A percentile compares a stretch with the other conserved stretches of the same genome.
Conservation (phyloP, 305 asterid genomes). For the Stenogyne calaminthoides region DNA sequence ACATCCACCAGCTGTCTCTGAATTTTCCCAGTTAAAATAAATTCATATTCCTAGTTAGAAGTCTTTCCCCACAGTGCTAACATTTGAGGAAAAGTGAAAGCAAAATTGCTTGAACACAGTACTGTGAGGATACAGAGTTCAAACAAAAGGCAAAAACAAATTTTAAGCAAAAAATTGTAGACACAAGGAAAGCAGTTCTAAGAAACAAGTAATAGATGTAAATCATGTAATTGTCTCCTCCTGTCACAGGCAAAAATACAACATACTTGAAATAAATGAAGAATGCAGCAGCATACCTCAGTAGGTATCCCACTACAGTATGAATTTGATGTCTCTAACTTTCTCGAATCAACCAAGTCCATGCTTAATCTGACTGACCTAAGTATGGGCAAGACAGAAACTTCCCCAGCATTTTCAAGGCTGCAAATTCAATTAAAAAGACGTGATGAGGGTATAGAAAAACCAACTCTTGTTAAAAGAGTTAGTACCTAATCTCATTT, state of each 20-base stretch:
- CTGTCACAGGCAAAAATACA: slow-evolving; percentile 18
- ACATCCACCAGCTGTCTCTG: not conserved
- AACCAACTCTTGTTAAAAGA: slow-evolving; percentile 5
- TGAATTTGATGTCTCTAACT: slow-evolving; percentile 39
- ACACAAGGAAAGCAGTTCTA: slow-evolving; percentile 12
- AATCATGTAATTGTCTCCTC: not conserved
- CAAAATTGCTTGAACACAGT: not conserved
- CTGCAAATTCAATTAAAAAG: slow-evolving; percentile 47
- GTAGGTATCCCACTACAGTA: slow-evolving; percentile 50
- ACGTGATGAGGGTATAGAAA: slow-evolving; percentile 23
- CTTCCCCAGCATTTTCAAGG: slow-evolving; percentile 94
- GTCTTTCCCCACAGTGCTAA: not conserved
- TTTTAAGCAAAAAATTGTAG: slow-evolving; percentile 14
- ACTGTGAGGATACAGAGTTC: not conserved
- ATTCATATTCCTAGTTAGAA: not conserved
- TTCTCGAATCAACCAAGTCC: slow-evolving; percentile 61
- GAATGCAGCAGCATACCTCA: slow-evolving; percentile 48
- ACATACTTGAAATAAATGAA: slow-evolving; percentile 24
- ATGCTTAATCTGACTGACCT: slow-evolving; percentile 77
- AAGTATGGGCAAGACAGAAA: slow-evolving; percentile 79
- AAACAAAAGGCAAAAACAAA: slow-evolving; percentile 13
- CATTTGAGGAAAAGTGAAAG: not conserved
- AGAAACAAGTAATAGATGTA: not conserved
- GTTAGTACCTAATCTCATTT: not conserved
- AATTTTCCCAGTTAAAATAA: slow-evolving; percentile 11